These are phyloP conservation scores for Coniochaeta sp. DNA, from an alignment of 2,329 filamentous ascomycete species.

Conservation along the genomic window DNA sequence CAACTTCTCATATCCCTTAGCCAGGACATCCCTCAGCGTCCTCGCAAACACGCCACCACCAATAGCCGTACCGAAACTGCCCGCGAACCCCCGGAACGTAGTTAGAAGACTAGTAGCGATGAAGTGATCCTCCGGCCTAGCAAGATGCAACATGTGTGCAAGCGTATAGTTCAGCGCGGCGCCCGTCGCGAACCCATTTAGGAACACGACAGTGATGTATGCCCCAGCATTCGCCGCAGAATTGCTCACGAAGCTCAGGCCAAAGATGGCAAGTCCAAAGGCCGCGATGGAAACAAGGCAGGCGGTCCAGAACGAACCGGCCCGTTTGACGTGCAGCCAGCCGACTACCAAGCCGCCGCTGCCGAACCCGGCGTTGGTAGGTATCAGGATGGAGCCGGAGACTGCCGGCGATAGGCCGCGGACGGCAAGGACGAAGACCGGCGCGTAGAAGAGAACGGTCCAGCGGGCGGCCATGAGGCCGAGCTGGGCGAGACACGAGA, in stretches of 20 bases:
- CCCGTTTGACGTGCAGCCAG: conserved; percentile 65
- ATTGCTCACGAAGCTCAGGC: conserved; percentile 48
- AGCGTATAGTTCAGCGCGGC: conserved; percentile 73
- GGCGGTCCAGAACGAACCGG: conserved; percentile 65
- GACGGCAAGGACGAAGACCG: conserved; percentile 72
- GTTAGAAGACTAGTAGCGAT: conserved; percentile 68
- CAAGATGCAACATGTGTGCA: conserved; percentile 70
- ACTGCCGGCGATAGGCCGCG: conserved; percentile 60
- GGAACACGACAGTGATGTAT: conserved; percentile 55
- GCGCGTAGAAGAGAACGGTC: conserved; percentile 73
- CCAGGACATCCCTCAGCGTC: conserved; percentile 46
- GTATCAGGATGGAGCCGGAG: conserved; percentile 69
- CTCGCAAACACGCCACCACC: conserved; percentile 70
- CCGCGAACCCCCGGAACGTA: conserved; percentile 76
- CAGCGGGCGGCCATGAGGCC: conserved; percentile 77
- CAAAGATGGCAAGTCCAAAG: conserved; percentile 43
- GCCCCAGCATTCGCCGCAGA: conserved; percentile 38
- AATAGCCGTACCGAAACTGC: conserved; percentile 72
- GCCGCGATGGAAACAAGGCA: conserved; percentile 51
- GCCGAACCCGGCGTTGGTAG: conserved; percentile 75
- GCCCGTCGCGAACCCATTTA: conserved; percentile 67
- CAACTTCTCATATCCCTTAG: conserved; percentile 44
- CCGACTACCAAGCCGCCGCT: conserved; percentile 66
- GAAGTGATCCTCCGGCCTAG: conserved; percentile 58
- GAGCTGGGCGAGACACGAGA: conserved; percentile 68